Conservation (phyloP, 495 filamentous ascomycete genomes). For the Neurospora sp. region DNA sequence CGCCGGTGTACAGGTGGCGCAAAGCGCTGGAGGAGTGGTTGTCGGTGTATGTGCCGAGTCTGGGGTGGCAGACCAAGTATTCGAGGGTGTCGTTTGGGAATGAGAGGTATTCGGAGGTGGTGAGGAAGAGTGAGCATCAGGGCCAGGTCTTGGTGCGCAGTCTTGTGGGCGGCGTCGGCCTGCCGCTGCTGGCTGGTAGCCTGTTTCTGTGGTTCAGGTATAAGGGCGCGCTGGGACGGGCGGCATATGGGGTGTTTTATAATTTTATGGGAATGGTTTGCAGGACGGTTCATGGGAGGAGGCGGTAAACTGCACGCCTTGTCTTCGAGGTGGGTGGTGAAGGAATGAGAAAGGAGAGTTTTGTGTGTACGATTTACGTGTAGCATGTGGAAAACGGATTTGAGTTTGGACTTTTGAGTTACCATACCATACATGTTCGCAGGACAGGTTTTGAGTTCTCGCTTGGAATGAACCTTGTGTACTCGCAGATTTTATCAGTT, state of each 20-base stretch:
- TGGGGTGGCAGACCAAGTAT: conserved; percentile 90
- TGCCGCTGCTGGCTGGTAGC: conserved; percentile 18
- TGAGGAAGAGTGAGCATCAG: conserved; percentile 56
- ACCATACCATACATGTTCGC: not conserved
- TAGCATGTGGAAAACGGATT: not conserved
- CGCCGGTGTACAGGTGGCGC: conserved; percentile 60
- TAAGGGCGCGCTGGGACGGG: conserved; percentile 8
- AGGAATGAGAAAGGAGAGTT: not conserved
- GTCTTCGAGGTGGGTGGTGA: not conserved
- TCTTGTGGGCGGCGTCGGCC: conserved; percentile 16
- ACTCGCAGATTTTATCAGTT: too few species aligned
- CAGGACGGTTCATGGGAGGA: not conserved
- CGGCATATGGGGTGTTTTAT: conserved; percentile 1
- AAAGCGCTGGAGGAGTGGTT: conserved; percentile 84
- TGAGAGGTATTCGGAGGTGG: conserved; percentile 78
- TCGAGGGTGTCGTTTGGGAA: conserved; percentile 88
- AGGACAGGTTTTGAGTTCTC: not conserved
- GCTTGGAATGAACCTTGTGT: not conserved
- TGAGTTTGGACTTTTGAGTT: not conserved
- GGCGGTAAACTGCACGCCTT: not conserved
- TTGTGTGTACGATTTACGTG: not conserved
- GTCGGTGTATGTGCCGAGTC: conserved; percentile 51
- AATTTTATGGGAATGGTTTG: not conserved
- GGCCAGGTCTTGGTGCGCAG: conserved; percentile 44
- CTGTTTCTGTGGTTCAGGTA: conserved; percentile 8